These are phyloP conservation scores for Penicillium aurantiogriseum DNA, from an alignment of 2,329 filamentous ascomycete species.

Conservation along the genomic window DNA sequence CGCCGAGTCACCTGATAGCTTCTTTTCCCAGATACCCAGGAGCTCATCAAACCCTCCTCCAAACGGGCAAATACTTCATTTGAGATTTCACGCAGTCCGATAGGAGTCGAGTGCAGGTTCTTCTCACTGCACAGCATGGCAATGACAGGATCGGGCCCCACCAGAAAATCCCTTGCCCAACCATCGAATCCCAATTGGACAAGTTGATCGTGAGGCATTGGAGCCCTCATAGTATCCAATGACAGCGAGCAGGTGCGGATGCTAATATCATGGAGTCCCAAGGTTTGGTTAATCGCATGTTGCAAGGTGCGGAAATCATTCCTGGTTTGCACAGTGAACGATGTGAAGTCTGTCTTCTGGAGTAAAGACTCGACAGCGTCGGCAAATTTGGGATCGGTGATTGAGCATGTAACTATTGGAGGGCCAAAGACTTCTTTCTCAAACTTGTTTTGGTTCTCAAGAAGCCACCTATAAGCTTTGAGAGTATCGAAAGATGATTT, in stretches of 20 bases:
- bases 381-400: conserved; percentile 69
- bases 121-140: conserved; percentile 81
- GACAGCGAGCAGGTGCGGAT: conserved; percentile 63
- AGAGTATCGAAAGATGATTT: conserved; percentile 62
- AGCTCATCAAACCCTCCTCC: conserved; percentile 56
- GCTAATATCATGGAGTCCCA: conserved; percentile 68
- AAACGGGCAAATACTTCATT: conserved; percentile 69
- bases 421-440: conserved; percentile 77
- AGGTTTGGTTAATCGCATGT: conserved; percentile 59
- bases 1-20: conserved; percentile 67
- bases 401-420: conserved; percentile 73
- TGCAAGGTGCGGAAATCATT: conserved; percentile 74
- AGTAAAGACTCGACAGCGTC: conserved; percentile 60
- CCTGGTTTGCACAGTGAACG: conserved; percentile 72
- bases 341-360: conserved; percentile 52
- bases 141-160: conserved; percentile 78
- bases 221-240: conserved; percentile 56
- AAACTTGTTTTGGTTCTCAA: conserved; percentile 67
- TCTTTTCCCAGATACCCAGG: conserved; percentile 68
- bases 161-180: conserved; percentile 74
- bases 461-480: conserved; percentile 77
- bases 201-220: conserved; percentile 58
- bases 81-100: conserved; percentile 62
- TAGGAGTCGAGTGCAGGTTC: conserved; percentile 65
- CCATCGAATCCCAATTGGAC: conserved; percentile 66